Conservation (phyloP, 305 asterid genomes). For the Fraxinus velutina region DNA sequence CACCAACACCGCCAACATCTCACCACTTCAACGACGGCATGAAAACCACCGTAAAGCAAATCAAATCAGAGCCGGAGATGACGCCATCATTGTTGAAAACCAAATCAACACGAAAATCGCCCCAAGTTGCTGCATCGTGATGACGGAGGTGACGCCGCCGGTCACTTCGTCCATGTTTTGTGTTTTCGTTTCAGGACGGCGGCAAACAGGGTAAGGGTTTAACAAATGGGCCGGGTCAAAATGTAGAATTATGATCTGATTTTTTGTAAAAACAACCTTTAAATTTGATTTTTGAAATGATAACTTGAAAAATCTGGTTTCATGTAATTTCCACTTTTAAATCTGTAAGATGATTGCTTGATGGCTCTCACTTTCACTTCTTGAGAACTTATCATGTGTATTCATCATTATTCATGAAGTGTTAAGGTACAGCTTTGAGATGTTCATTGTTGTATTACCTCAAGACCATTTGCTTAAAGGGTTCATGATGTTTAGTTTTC, state of each 20-base stretch:
- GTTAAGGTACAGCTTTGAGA: background rate
- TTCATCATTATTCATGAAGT: background rate
- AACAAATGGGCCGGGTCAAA: background rate
- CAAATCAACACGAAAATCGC: background rate
- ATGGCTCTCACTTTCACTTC: background rate
- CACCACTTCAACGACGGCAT: background rate
- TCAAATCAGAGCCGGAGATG: background rate
- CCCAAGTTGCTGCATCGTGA: background rate
- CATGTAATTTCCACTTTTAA: background rate
- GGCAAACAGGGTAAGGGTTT: background rate
- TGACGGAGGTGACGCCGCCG: background rate
- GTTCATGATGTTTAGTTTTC: background rate
- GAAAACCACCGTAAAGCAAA: background rate
- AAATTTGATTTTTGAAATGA: background rate
- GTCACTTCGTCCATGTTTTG: background rate
- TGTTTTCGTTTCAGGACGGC: background rate
- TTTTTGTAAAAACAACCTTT: too few relatives aligned
- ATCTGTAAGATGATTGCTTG: background rate
- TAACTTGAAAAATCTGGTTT: background rate
- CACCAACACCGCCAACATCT: background rate
- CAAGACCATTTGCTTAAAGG: background rate
- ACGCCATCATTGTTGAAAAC: background rate
- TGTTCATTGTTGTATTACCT: background rate
- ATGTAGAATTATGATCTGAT: too few relatives aligned
- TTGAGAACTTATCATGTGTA: background rate